Percentiles rank a stretch among this genome's conserved stretches.
phyloP scores from a whole-genome alignment of 352 stramenopile genomes.

The Phytophthora capsici region DNA sequence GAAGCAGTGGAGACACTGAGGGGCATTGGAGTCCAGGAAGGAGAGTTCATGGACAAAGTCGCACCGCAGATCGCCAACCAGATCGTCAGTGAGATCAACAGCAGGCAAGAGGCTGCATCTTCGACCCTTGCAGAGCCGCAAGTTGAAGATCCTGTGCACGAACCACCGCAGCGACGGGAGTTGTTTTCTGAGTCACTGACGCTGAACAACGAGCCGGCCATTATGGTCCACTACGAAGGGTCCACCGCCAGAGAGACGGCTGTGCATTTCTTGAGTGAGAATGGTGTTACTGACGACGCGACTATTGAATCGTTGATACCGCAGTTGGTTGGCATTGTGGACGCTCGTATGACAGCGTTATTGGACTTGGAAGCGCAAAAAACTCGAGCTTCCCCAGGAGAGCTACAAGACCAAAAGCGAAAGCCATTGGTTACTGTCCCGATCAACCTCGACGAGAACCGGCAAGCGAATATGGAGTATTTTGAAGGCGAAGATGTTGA shows the following conservation, averaged over 20 bases:
- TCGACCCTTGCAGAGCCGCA: not conserved
- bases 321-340: slow-evolving; percentile 66
- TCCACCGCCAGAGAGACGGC: slow-evolving; percentile 66
- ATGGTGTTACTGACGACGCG: slow-evolving; percentile 54
- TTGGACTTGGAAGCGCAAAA: slow-evolving; percentile 33
- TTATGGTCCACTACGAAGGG: slow-evolving; percentile 75
- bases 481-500: slow-evolving; percentile 79
- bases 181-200: slow-evolving; percentile 76
- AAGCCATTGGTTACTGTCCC: slow-evolving; percentile 51
- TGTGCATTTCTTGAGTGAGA: slow-evolving; percentile 62
- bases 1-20: slow-evolving; percentile 64
- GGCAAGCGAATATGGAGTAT: slow-evolving; percentile 59
- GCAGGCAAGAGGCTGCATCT: slow-evolving; percentile 7
- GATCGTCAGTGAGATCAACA: slow-evolving; percentile 62
- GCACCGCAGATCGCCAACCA: slow-evolving; percentile 65
- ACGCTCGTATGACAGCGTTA: slow-evolving; percentile 53
- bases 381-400: slow-evolving; percentile 8
- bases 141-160: slow-evolving; percentile 5
- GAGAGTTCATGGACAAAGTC: slow-evolving; percentile 57
- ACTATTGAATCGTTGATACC: slow-evolving; percentile 50
- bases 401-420: slow-evolving; percentile 31
- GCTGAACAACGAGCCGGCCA: slow-evolving; percentile 46
- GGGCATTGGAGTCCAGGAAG: slow-evolving; percentile 50
- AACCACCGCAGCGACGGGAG: slow-evolving; percentile 41
- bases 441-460: slow-evolving; percentile 61